These are phyloP conservation scores for Raphanus sativus DNA, from an alignment of 345 rosid species.

Conservation along the genomic window DNA sequence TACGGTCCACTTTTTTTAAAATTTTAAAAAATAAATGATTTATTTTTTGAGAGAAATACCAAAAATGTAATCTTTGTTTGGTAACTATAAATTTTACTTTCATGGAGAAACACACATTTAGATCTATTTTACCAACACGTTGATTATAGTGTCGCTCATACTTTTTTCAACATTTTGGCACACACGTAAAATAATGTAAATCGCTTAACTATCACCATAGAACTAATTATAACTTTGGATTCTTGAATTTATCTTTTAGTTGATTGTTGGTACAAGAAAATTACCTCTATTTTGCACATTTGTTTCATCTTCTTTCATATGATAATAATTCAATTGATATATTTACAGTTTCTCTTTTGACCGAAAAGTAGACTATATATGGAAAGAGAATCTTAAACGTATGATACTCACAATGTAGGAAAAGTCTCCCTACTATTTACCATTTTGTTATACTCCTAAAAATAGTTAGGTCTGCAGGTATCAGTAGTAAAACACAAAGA, in stretches of 20 bases:
- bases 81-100: background rate
- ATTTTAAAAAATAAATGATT: no score
- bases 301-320: no score
- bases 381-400: constrained; percentile 35
- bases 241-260: no score
- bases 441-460: background rate
- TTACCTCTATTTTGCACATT: no score
- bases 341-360: constrained; percentile 17
- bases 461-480: background rate
- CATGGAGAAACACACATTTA: background rate
- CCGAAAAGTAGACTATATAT: constrained; percentile 25
- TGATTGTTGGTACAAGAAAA: no score
- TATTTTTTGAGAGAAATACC: no score
- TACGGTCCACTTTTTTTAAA: no score
- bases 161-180: background rate
- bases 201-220: no score
- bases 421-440: constrained; percentile 10
- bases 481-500: background rate
- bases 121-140: background rate
- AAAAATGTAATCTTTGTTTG: background rate
- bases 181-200: background rate
- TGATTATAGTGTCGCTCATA: background rate
- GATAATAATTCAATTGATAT: background rate
- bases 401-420: constrained; percentile 36
- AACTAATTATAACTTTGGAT: no score